These are phyloP conservation scores for Trypanosoma boissoni DNA, from an alignment of 208 protist species.

Conservation along the genomic window DNA sequence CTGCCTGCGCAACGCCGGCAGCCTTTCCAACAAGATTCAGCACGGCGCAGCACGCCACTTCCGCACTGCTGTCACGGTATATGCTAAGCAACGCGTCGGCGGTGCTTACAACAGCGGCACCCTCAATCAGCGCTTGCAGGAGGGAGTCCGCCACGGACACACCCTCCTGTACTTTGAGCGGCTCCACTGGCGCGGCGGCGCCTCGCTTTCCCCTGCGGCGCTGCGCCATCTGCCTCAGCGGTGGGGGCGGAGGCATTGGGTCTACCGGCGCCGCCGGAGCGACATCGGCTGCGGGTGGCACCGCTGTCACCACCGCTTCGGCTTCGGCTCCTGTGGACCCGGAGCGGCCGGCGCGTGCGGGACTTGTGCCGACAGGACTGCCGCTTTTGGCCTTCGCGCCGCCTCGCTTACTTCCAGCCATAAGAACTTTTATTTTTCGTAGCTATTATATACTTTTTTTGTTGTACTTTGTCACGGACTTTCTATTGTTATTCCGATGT, in stretches of 20 bases:
- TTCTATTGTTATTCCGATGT: conserved; percentile 17
- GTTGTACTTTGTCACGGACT: no score
- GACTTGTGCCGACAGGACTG: no score
- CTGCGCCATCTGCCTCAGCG: background rate
- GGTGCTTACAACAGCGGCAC: conserved; percentile 27
- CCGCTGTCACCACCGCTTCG: background rate
- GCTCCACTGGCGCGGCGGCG: conserved; percentile 1
- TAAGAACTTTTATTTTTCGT: no score
- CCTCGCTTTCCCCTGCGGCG: background rate
- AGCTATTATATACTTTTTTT: no score
- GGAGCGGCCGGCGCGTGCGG: no score
- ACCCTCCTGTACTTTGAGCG: conserved; percentile 24
- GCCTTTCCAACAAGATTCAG: conserved; percentile 75
- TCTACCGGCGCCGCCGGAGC: background rate
- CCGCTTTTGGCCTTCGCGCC: no score
- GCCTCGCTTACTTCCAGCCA: no score
- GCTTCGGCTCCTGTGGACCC: no score
- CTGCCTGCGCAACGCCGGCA: conserved; percentile 65
- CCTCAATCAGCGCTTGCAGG: conserved; percentile 44
- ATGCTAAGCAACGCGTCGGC: conserved; percentile 44
- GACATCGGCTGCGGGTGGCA: background rate
- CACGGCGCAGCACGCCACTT: conserved; percentile 54
- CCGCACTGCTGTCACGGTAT: conserved; percentile 41
- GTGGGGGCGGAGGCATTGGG: no score
- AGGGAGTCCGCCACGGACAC: conserved; percentile 43